A percentile compares a stretch with the other conserved stretches of the same genome.
Evolutionary conservation across 306 rosid genomes (phyloP).

Genomic region (Hylodesmum podocarpum): DNA sequence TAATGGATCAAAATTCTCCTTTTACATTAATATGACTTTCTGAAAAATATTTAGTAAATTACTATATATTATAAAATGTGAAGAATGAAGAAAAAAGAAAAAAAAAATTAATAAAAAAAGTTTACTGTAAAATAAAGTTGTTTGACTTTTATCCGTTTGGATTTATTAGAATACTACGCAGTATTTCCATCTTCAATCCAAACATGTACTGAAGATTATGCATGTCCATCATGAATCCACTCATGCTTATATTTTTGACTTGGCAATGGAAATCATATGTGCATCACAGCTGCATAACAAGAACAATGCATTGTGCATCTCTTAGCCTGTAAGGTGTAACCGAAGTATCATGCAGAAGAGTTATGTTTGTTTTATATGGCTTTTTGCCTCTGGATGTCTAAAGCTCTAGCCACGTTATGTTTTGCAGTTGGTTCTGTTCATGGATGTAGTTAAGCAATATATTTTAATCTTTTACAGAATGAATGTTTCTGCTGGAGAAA

Average conservation of each 20-base stretch:
- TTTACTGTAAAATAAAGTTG: too few species aligned
- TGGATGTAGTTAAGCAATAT: not conserved
- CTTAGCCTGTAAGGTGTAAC: not conserved
- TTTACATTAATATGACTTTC: too few species aligned
- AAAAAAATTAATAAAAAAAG: too few species aligned
- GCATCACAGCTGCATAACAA: constrained; percentile 2
- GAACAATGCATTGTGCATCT: not conserved
- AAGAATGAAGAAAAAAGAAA: too few species aligned
- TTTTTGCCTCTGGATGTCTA: not conserved
- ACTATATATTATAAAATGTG: too few species aligned
- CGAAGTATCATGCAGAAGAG: not conserved
- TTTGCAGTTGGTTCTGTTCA: constrained; percentile 10
- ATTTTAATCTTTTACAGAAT: constrained; percentile 51
- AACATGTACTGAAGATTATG: too few species aligned
- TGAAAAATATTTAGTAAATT: too few species aligned
- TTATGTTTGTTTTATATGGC: not conserved
- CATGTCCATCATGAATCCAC: not conserved
- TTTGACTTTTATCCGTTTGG: too few species aligned
- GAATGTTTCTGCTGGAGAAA: constrained; percentile 67
- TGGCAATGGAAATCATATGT: not conserved
- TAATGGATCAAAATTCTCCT: too few species aligned
- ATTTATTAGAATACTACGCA: too few species aligned
- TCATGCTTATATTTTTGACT: not conserved
- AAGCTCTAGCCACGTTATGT: not conserved
- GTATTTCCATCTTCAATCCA: too few species aligned